Evolutionary conservation across 208 protist species (phyloP).

Genomic region (Trypanosoma boissoni): DNA sequence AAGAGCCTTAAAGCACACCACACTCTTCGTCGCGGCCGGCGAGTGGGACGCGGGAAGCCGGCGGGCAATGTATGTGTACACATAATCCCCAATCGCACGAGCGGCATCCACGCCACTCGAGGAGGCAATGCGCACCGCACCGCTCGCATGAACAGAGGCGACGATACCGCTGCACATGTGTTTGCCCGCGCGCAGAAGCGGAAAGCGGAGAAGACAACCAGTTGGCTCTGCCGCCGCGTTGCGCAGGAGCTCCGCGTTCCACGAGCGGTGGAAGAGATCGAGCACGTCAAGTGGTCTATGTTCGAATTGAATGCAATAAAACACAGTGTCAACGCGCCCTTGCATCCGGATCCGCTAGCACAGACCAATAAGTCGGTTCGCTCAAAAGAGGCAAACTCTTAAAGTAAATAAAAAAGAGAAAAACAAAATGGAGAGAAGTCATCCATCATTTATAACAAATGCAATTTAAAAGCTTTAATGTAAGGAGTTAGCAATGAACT

Average conservation of each 20-base stretch:
- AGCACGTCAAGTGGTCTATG: conserved; percentile 19
- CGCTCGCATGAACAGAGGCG: conserved; percentile 18
- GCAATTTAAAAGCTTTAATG: too few relatives aligned
- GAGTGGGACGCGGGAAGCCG: neutral
- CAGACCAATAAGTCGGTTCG: neutral
- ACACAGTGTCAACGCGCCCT: conserved; percentile 24
- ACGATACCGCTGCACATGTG: conserved; percentile 30
- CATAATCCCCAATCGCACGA: conserved; percentile 23
- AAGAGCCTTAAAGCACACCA: conserved; percentile 21
- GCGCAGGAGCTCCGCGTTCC: conserved; percentile 38
- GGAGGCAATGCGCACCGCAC: conserved; percentile 23
- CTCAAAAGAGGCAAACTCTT: neutral
- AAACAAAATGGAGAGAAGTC: too few relatives aligned
- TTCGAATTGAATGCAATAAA: conserved; percentile 25
- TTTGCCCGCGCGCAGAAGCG: conserved; percentile 21
- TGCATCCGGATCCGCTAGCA: conserved; percentile 11
- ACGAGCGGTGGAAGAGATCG: conserved; percentile 25
- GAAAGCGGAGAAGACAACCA: conserved; percentile 32
- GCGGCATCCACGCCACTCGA: conserved; percentile 23
- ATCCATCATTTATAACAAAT: too few relatives aligned
- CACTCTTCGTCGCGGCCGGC: conserved; percentile 14
- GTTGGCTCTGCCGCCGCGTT: conserved; percentile 22
- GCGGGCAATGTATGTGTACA: conserved; percentile 15
- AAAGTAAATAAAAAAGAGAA: conserved; percentile 2
- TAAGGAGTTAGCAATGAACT: too few relatives aligned